Percentiles rank a stretch among this genome's conserved stretches.
Evolutionary conservation across 2,329 filamentous ascomycete species (phyloP).

Genomic region (Cercospora sp.): DNA sequence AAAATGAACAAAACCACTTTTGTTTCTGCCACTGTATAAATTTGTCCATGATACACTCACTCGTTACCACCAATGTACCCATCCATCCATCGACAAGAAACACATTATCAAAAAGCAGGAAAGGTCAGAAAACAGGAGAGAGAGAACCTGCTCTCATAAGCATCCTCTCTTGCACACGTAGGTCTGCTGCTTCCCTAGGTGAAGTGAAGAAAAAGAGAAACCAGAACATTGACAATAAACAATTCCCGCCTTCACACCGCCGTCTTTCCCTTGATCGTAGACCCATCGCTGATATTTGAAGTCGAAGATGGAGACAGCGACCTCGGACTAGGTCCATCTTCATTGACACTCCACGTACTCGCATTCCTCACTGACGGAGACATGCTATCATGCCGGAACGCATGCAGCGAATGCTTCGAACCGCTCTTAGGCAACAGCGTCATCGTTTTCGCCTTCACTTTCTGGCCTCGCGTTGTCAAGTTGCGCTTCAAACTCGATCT

Average conservation of each 20-base stretch:
- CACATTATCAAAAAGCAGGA: not conserved
- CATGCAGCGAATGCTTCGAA: constrained; percentile 2
- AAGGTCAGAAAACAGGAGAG: not conserved
- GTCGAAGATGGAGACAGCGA: constrained; percentile 2
- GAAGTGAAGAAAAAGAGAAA: not conserved
- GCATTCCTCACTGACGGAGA: not conserved
- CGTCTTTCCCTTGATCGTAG: not conserved
- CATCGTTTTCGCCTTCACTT: constrained; percentile 8
- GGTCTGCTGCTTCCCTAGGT: constrained; percentile 3
- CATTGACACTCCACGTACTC: not conserved
- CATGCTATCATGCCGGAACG: not conserved
- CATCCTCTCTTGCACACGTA: not conserved
- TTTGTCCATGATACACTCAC: not conserved
- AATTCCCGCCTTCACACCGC: not conserved
- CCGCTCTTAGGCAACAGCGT: constrained; percentile 5
- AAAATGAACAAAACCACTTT: not conserved
- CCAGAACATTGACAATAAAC: not conserved
- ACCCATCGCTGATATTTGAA: not conserved
- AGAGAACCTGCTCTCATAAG: not conserved
- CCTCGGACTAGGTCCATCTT: not conserved
- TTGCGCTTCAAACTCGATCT: constrained; percentile 12
- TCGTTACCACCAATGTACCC: not conserved
- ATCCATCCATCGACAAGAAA: not conserved
- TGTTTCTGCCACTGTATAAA: constrained; percentile 1
- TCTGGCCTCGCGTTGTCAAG: not conserved